Base-by-base conservation (phyloP, 176 grass and related monocot genomes). In the Eleusine indica region DNA sequence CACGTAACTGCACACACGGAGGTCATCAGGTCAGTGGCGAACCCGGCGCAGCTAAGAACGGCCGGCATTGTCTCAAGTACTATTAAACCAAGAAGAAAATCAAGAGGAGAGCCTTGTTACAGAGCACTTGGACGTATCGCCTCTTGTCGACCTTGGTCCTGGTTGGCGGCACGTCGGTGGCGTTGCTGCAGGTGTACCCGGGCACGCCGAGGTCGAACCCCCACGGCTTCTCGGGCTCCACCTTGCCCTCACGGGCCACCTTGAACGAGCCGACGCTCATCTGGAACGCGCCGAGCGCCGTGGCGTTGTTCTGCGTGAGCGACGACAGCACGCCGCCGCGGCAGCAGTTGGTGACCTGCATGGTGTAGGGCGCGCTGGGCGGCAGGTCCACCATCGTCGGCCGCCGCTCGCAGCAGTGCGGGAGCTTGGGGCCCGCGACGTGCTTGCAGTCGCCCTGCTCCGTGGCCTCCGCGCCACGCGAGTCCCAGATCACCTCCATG, bases 101-200 rank as follows among this genome's bases (percentile, higher is more conserved):
- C 1, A 18, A 1, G 17, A 6, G 16, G 16, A 9, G 10, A 0
- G 13, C 4, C 5, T 35, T 35, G 1, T 89, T 71, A 96, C 94
- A 66, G 43, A 87, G 44, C 64, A 40, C 77, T 72, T 93, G 91
- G 30, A 69, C 85, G 30, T 80, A 46, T 0, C 94, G 80, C 1
- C 70, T 49, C 12, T 0, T 15, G 48, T 83, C 91, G 28, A 82
- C 22, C 67, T 3, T 39, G 78, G 47, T 44, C 83, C 80, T 91
- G 74, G 81, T 96, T 14, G 94, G 52, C 7, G 76, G 15, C 66
- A 89, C 87, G 2, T 61, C 13, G 17, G 71, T 76, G 0, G 44
- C 84, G 43, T 96, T 78, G 83, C 94, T 91, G 91, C 88, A 96
- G 30, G 88, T 91, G 63, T 96, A 96, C 3, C 94, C 94, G 0